Conservation (phyloP, 768 basidiomycete species). For the Lactarius hatsudake region DNA sequence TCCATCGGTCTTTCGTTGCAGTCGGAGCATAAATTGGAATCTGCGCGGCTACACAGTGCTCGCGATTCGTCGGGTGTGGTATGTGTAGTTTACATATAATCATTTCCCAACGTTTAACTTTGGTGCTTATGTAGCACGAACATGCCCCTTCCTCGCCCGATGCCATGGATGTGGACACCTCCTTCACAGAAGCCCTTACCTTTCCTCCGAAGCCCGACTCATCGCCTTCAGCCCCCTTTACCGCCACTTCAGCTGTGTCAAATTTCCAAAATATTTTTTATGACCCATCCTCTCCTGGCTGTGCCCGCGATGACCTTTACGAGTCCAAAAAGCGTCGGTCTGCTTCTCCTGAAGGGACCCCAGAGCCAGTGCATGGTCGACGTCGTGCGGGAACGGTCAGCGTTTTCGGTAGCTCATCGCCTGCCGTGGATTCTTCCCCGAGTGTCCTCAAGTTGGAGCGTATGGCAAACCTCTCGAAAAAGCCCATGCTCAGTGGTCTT, state of each 20-base stretch:
- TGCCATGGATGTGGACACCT: constrained; percentile 79
- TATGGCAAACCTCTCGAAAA: constrained; percentile 42
- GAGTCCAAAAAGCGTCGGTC: constrained; percentile 37
- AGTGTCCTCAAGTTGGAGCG: constrained; percentile 49
- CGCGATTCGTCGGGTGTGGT: constrained; percentile 27
- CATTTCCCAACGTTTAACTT: constrained; percentile 24
- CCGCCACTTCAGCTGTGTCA: constrained; percentile 29
- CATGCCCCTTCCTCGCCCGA: constrained; percentile 44
- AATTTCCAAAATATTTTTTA: constrained; percentile 60
- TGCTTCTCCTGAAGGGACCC: constrained; percentile 31
- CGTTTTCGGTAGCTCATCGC: constrained; percentile 42
- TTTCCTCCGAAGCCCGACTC: constrained; percentile 25
- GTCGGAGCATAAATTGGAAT: constrained; percentile 46
- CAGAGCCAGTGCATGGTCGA: constrained; percentile 19
- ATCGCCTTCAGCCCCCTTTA: constrained; percentile 30
- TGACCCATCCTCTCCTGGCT: constrained; percentile 48
- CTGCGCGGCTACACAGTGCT: constrained; percentile 28
- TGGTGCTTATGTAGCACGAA: constrained; percentile 33
- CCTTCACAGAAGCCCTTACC: constrained; percentile 34
- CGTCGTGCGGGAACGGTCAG: constrained; percentile 25
- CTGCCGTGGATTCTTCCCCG: constrained; percentile 48
- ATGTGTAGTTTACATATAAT: constrained; percentile 29
- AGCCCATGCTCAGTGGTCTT: constrained; percentile 52
- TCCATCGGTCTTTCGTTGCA: constrained; percentile 62
- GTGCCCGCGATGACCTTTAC: constrained; percentile 31